Base-by-base conservation (phyloP, 2,329 filamentous ascomycete genomes). In the Hypomyces rosellus region DNA sequence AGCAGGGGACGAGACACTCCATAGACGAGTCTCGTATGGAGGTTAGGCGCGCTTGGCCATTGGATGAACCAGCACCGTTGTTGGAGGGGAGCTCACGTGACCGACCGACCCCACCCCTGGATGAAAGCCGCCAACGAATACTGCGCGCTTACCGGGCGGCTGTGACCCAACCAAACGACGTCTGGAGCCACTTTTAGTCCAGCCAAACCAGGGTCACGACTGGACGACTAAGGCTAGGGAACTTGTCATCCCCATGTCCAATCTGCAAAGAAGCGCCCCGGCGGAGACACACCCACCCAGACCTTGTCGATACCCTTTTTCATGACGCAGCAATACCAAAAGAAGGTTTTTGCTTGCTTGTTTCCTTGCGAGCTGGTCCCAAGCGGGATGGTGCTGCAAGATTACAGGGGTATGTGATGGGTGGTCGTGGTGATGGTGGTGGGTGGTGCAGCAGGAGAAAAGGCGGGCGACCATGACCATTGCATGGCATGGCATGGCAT, bases 251-350 rank as follows among this genome's bases (percentile, higher is more conserved):
- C 30, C 7, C 41, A 36, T 11, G 25, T 30, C 39, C 30, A 44
- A 44, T 51, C 25, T 30, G 50, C 50, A 51, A 34, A 39, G 45
- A 51, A 51, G 50, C 50, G 50, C 50, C 50, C 45, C 25, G 25
- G 25, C 25, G 25, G 25, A 11, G 25, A 30, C 25, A 30, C 25
- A 7, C 25, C 4, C 25, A 30, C 25, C 3, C 6, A 20, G 25
- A 30, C 25, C 25, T 30, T 30, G 25, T 30, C 25, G 25, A 30
- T 30, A 11, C 25, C 25, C 9, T 30, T 25, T 25, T 30, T 30
- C 25, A 30, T 30, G 25, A 8, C 25, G 25, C 25, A 30, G 6
- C 4, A 30, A 30, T 4, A 6, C 25, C 25, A 25, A 40, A 49
- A 41, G 37, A 50, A 45, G 43, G 34, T 50, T 50, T 42, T 50